Base-by-base conservation (phyloP, 495 filamentous ascomycete species). In the Trichodelitschia bisporula region DNA sequence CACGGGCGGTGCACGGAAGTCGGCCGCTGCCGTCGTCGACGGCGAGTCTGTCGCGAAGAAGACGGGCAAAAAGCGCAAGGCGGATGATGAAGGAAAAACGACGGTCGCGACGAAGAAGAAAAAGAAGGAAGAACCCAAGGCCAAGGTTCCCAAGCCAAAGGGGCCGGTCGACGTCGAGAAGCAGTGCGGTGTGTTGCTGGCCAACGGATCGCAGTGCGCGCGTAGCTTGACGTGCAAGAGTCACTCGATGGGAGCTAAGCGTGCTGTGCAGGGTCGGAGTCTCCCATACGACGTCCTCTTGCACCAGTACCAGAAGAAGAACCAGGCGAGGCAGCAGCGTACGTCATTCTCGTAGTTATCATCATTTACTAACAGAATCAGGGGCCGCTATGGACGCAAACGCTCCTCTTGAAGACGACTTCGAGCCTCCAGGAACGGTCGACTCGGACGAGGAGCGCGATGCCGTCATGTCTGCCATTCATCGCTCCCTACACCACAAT, bases 321-420 rank as follows among this genome's bases (percentile, higher is more conserved):
- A 95, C 47, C 86, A 95, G 52, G 86, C 86, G 9, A 84, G 89
- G 42, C 77, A 86, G 55, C 84, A 93, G 47, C 89, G 77, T 82
- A 62, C 39, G 64, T 54, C n/a, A 30, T 30, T 16, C 31, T 30
- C 31, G 26, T 23, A 4, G 9, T 17, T 29, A 15, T 28, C 19
- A 20, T 15, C n/a, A 18, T 23, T 11, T 36, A 4, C 14, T 17
- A 33, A 44, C 20, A 18, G n/a, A 5, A 28, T 17, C 19, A 84
- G 76, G 90, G 54, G 80, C 79, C 24, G 77, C 79, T 19, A 75
- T 97, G 40, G 82, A 91, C 46, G 83, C 83, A 38, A 84, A 84
- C 45, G 82, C 79, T 4, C 80, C 84, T n/a, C 53, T 84, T 3
- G 72, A 77, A 33, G 82, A 93, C 29, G 83, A 92, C 29, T 42